Conservation (phyloP, 1,284 basidiomycete species). For the Crocinoboletus sp. region DNA sequence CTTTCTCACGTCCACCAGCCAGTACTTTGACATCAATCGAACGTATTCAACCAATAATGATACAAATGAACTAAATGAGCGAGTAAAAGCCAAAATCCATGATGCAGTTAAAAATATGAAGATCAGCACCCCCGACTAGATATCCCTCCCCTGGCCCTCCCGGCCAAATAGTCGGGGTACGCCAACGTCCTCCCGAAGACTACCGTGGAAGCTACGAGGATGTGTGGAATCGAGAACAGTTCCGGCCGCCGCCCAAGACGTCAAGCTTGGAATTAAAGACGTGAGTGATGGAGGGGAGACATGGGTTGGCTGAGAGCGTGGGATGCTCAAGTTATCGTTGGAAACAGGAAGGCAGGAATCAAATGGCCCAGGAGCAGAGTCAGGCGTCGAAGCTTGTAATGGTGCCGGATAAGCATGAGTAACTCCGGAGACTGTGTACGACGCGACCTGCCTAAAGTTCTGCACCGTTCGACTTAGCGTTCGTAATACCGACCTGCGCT, state of each 20-base stretch:
- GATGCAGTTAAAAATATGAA: background rate
- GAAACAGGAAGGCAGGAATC: background rate
- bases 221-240: slow-evolving; percentile 13
- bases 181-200: slow-evolving; percentile 18
- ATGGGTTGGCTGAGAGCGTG: slow-evolving; percentile 10
- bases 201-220: slow-evolving; percentile 1
- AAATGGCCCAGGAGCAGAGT: background rate
- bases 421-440: slow-evolving; percentile 31
- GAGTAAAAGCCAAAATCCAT: slow-evolving; percentile 3
- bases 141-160: slow-evolving; percentile 31
- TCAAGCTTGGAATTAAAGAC: slow-evolving; percentile 31
- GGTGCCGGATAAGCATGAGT: slow-evolving; percentile 4
- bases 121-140: slow-evolving; percentile 19
- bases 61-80: slow-evolving; percentile 12
- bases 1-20: background rate
- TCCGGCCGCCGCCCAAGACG: slow-evolving; percentile 34
- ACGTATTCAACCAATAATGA: slow-evolving; percentile 10
- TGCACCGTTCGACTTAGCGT: slow-evolving; percentile 33
- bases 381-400: slow-evolving; percentile 2
- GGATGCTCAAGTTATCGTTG: slow-evolving; percentile 1
- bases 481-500: slow-evolving; percentile 29
- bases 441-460: slow-evolving; percentile 32
- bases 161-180: slow-evolving; percentile 26
- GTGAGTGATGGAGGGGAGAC: slow-evolving; percentile 30
- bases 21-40: background rate